Conservation (phyloP, 2,329 filamentous ascomycete genomes). For the Fusarium odoratissimum region DNA sequence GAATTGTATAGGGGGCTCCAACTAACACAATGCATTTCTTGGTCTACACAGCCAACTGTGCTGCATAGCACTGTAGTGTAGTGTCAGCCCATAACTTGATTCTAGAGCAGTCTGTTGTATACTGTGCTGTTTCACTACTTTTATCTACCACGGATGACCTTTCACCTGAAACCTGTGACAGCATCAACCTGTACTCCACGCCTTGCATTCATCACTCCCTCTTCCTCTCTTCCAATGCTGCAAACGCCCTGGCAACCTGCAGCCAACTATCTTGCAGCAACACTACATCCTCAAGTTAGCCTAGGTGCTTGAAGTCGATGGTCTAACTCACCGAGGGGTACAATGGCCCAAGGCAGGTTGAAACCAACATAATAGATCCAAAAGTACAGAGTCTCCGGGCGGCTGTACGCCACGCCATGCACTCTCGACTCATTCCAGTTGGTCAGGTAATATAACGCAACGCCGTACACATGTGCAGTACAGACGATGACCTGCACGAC, state of each 20-base stretch:
- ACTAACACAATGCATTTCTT: not conserved
- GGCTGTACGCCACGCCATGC: constrained; percentile 61
- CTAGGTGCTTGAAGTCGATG: not conserved
- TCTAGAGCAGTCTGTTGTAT: not conserved
- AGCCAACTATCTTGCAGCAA: constrained; percentile 49
- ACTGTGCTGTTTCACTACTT: not conserved
- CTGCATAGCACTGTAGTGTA: not conserved
- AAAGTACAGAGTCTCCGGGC: constrained; percentile 70
- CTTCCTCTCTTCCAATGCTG: constrained; percentile 42
- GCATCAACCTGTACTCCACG: not conserved
- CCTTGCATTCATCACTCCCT: constrained; percentile 17
- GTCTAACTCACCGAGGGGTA: constrained; percentile 63
- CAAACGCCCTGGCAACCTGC: constrained; percentile 45
- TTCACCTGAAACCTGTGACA: not conserved
- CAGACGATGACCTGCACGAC: constrained; percentile 63
- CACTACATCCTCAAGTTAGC: constrained; percentile 41
- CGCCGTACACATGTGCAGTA: constrained; percentile 69
- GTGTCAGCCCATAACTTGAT: not conserved
- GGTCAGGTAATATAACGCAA: constrained; percentile 72
- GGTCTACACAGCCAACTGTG: not conserved
- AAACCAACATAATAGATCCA: constrained; percentile 73
- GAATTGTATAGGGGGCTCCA: not conserved
- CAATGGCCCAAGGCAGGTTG: constrained; percentile 69
- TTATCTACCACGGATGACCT: not conserved
- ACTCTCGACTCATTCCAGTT: constrained; percentile 61